Base-by-base conservation (phyloP, 495 filamentous ascomycete species). In the Annulohypoxylon nitens region DNA sequence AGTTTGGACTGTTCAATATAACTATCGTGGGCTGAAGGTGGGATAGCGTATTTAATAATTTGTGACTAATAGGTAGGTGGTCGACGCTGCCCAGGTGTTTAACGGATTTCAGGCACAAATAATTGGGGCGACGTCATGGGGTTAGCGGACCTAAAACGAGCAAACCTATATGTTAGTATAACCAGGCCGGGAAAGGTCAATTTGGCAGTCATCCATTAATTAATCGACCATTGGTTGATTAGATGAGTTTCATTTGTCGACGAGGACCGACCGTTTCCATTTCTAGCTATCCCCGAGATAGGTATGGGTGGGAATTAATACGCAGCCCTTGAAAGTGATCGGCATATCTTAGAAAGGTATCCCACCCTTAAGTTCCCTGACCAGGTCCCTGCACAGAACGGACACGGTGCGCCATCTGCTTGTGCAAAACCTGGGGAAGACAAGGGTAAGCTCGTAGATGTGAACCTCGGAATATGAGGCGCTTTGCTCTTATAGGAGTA, bases 281-380 rank as follows among this genome's bases (percentile, higher is more conserved):
- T 75, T 70, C 45, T 20, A 70, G 67, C 33, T 63, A 60, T 57
- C 58, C 53, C 72, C 67, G 62, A 67, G 33, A 43, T 48, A 14
- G 39, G 55, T 47, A 25, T 59, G 47, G 45, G 55, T 65, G 39
- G 57, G 36, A 55, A 36, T 23, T n/a, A 47, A 58, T 61, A 57
- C 64, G 36, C 30, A 51, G 45, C 67, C 63, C 66, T 67, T 64
- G 67, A 61, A 63, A 70, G 18, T 60, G 72, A 75, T 75, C 72
- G 72, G 72, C 72, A 70, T 75, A 66, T 70, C 71, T 74, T 23
- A 74, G 62, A 74, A 74, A 70, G 71, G 71, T 58, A 74, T 74
- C 71, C 71, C 71, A 74, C 61, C 63, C 63, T 59, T 61, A 50
- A 61, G 43, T 47, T 45, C 62, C 45, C 45, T 64, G 25, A 11